Conservation (phyloP, 129 eudicot genomes). For the Erigeron canadensis region DNA sequence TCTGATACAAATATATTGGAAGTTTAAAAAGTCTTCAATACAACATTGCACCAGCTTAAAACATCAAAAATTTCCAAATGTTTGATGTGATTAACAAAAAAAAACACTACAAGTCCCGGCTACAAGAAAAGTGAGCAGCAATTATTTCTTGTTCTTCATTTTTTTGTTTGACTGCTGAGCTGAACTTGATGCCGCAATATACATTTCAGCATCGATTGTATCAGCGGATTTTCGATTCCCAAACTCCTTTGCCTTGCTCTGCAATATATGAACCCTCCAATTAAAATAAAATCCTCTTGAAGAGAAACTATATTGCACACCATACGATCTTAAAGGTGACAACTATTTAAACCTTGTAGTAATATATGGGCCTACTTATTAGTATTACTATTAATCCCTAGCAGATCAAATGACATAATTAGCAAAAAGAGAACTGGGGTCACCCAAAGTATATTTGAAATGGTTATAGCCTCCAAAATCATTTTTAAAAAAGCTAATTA, state of each 20-base stretch:
- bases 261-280: conserved; percentile 15
- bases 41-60: background rate
- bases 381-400: no score
- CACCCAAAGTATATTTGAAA: no score
- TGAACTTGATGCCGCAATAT: conserved; percentile 56
- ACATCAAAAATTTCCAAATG: background rate
- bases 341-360: background rate
- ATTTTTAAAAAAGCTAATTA: no score
- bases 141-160: conserved; percentile 22
- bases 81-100: conserved; percentile 8
- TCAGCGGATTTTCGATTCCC: conserved; percentile 50
- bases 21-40: background rate
- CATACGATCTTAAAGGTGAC: background rate
- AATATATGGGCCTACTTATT: background rate
- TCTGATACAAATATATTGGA: background rate
- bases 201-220: conserved; percentile 53
- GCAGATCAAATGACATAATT: no score
- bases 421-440: no score
- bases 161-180: conserved; percentile 48
- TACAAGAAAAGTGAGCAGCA: background rate
- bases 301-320: background rate
- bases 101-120: background rate
- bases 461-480: no score
- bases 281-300: background rate
- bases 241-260: conserved; percentile 82